Conservation (phyloP, 129 eudicot species). For the Flaveria sonorensis region DNA sequence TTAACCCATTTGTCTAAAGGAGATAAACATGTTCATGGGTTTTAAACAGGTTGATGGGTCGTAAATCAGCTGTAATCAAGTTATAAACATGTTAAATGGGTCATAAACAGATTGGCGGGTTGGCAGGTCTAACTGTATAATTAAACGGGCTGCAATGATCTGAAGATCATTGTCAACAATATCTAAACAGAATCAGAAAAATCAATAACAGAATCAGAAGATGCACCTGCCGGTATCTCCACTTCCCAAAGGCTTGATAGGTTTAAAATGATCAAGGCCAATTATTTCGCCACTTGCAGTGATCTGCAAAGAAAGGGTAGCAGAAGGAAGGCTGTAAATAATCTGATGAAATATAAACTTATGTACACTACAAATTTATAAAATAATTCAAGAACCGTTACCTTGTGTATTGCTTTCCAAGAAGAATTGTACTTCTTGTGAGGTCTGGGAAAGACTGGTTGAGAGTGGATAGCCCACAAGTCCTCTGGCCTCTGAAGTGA, state of each 20-base stretch:
- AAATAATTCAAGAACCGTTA: constrained; percentile 18
- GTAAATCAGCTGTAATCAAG: too few relatives aligned
- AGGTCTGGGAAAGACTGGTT: constrained; percentile 78
- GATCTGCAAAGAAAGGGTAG: constrained; percentile 44
- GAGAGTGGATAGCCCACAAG: constrained; percentile 98
- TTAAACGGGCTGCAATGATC: too few relatives aligned
- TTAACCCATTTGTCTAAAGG: too few relatives aligned
- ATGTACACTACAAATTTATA: background rate
- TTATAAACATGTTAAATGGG: too few relatives aligned
- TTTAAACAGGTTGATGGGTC: too few relatives aligned
- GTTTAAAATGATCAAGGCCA: constrained; percentile 87
- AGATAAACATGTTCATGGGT: too few relatives aligned
- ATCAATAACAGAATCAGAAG: background rate
- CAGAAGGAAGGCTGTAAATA: constrained; percentile 4
- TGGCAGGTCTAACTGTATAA: too few relatives aligned
- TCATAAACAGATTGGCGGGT: too few relatives aligned
- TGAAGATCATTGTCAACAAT: background rate
- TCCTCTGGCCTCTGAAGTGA: constrained; percentile 87
- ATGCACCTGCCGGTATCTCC: constrained; percentile 98
- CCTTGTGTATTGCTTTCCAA: constrained; percentile 91
- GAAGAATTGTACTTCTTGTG: constrained; percentile 68
- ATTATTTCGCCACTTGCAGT: constrained; percentile 70
- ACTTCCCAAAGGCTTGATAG: constrained; percentile 90
- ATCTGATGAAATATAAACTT: background rate
- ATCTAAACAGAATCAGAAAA: constrained; percentile 17